These are phyloP conservation scores for Skeletonema potamos DNA, from an alignment of 108 stramenopile genomes.

Conservation along the genomic window DNA sequence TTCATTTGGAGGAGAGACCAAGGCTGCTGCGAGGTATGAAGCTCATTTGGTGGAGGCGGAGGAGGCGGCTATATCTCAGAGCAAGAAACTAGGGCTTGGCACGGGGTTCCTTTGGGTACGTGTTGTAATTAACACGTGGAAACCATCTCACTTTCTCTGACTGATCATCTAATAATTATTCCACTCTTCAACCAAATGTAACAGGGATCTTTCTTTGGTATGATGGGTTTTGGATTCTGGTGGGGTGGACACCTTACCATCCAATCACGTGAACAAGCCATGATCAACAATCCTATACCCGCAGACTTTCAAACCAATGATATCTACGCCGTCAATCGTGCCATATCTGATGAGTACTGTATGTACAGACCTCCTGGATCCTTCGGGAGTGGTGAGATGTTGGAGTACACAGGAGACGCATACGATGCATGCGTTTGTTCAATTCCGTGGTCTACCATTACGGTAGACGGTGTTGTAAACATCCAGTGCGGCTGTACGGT, in stretches of 20 bases:
- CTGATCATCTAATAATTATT: not conserved
- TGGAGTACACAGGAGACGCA: slow-evolving; percentile 16
- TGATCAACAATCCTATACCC: slow-evolving; percentile 31
- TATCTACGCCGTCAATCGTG: slow-evolving; percentile 7
- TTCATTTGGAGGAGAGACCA: slow-evolving; percentile 27
- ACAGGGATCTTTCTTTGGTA: slow-evolving; percentile 28
- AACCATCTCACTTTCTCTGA: too few species aligned
- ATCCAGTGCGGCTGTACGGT: slow-evolving; percentile 23
- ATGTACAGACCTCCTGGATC: slow-evolving; percentile 10
- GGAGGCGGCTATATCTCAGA: slow-evolving; percentile 20
- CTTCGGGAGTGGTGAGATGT: slow-evolving; percentile 5
- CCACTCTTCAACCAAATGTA: not conserved
- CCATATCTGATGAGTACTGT: slow-evolving; percentile 5
- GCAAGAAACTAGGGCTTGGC: slow-evolving; percentile 29
- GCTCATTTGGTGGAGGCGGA: slow-evolving; percentile 29
- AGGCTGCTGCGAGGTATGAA: slow-evolving; percentile 23
- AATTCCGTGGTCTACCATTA: slow-evolving; percentile 19
- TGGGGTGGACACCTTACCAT: slow-evolving; percentile 31
- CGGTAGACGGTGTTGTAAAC: slow-evolving; percentile 1
- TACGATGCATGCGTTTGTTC: slow-evolving; percentile 25
- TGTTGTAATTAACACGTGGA: too few species aligned
- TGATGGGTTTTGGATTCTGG: slow-evolving; percentile 40
- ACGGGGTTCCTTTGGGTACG: slow-evolving; percentile 22
- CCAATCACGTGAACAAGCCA: slow-evolving; percentile 16
- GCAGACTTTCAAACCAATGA: slow-evolving; percentile 24